phyloP scores from a whole-genome alignment of 2,329 filamentous ascomycete species.

The Ophioceras dolichostomum region DNA sequence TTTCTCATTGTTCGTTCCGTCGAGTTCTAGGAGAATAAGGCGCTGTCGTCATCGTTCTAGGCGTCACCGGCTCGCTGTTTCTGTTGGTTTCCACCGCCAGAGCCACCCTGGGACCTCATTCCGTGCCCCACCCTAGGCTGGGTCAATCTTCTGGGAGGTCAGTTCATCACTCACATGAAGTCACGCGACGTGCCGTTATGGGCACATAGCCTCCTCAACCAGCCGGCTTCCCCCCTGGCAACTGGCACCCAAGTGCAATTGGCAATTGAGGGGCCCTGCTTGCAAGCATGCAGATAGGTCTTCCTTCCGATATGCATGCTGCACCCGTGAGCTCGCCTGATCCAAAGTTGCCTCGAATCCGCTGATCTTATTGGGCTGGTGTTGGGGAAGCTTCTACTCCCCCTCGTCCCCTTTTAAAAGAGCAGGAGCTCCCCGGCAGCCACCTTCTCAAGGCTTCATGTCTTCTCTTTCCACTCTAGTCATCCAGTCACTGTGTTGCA shows the following conservation, averaged over 20 bases:
- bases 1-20: background rate
- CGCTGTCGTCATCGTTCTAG: background rate
- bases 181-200: conserved; percentile 6
- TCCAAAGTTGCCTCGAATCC: conserved; percentile 1
- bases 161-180: conserved; percentile 6
- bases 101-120: background rate
- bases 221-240: background rate
- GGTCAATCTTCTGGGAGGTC: conserved; percentile 1
- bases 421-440: conserved; percentile 2
- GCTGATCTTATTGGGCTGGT: conserved; percentile 1
- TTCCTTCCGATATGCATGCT: background rate
- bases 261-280: background rate
- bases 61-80: background rate
- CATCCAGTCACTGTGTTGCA: background rate
- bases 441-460: no score
- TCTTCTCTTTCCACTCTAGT: background rate
- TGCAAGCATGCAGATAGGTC: background rate
- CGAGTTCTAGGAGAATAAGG: background rate
- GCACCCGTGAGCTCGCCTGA: conserved; percentile 1
- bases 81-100: background rate
- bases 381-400: background rate
- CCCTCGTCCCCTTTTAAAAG: conserved; percentile 1
- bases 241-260: background rate
- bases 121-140: background rate
- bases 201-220: background rate